Evolutionary conservation across 768 basidiomycete species (phyloP).

Genomic region (Pisolithus tinctorius): DNA sequence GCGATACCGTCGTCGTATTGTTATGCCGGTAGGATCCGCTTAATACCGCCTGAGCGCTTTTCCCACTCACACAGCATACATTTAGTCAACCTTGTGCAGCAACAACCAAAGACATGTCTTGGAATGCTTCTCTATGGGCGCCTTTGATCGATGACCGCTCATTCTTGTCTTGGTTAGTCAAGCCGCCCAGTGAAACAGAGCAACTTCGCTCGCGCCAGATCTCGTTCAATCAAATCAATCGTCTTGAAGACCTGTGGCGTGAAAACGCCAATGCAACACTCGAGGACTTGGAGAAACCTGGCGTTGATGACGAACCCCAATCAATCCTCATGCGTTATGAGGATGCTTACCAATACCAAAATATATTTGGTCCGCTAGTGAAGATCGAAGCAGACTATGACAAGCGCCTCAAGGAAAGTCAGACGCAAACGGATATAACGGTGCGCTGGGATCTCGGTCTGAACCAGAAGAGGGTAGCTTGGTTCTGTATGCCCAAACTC

Average conservation of each 20-base stretch:
- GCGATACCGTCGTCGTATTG: conserved; percentile 96
- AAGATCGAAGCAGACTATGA: conserved; percentile 99
- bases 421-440: conserved; percentile 95
- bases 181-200: conserved; percentile 93
- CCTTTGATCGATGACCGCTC: conserved; percentile 97
- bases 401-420: conserved; percentile 94
- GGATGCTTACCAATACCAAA: conserved; percentile 99
- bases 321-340: conserved; percentile 87
- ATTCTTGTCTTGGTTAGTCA: conserved; percentile 99
- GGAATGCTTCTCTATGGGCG: conserved; percentile 97
- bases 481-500: conserved; percentile 93
- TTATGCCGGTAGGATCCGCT: conserved; percentile 73
- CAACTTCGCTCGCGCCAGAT: conserved; percentile 95
- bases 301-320: conserved; percentile 97
- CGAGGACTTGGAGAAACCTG: conserved; percentile 95
- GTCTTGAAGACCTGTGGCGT: conserved; percentile 95
- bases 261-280: conserved; percentile 92
- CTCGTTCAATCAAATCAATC: conserved; percentile 94
- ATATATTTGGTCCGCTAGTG: conserved; percentile 97
- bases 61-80: neutral
- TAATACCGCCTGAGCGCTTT: neutral
- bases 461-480: conserved; percentile 98
- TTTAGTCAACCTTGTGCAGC: conserved; percentile 94
- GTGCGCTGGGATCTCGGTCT: conserved; percentile 97
- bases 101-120: conserved; percentile 95